Percentiles rank a stretch among this genome's conserved stretches.
phyloP scores from a whole-genome alignment of 2,329 filamentous ascomycete genomes.

The Microdochium paspali region DNA sequence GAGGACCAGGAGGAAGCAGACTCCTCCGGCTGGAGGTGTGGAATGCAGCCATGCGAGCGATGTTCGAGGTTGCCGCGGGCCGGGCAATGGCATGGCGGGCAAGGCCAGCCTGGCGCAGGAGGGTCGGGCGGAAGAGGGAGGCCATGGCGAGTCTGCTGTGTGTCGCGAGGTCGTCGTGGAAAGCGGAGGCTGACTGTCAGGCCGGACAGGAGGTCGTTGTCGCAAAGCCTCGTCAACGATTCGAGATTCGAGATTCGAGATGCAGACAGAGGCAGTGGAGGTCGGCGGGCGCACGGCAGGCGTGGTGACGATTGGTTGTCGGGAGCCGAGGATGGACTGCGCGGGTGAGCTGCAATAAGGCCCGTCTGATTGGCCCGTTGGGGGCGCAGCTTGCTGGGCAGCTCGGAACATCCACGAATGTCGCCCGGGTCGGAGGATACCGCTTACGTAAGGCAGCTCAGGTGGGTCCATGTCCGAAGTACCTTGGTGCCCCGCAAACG shows the following conservation, averaged over 20 bases:
- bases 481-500: no score
- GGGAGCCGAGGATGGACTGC: background rate
- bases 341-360: background rate
- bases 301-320: background rate
- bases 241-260: background rate
- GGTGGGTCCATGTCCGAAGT: no score
- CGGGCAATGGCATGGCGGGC: constrained; percentile 20
- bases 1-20: constrained; percentile 77
- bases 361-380: background rate
- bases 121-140: constrained; percentile 43
- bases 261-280: no score
- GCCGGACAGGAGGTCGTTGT: no score
- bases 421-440: no score
- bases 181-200: constrained; percentile 4
- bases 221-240: background rate
- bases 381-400: background rate
- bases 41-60: constrained; percentile 64
- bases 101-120: constrained; percentile 37
- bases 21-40: constrained; percentile 69
- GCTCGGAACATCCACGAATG: no score
- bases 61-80: constrained; percentile 14
- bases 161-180: constrained; percentile 7
- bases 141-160: constrained; percentile 31
- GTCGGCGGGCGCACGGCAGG: background rate
- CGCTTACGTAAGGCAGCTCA: no score